These are phyloP conservation scores for Pulveroboletus sp. DNA, from an alignment of 768 basidiomycete genomes.

Conservation along the genomic window DNA sequence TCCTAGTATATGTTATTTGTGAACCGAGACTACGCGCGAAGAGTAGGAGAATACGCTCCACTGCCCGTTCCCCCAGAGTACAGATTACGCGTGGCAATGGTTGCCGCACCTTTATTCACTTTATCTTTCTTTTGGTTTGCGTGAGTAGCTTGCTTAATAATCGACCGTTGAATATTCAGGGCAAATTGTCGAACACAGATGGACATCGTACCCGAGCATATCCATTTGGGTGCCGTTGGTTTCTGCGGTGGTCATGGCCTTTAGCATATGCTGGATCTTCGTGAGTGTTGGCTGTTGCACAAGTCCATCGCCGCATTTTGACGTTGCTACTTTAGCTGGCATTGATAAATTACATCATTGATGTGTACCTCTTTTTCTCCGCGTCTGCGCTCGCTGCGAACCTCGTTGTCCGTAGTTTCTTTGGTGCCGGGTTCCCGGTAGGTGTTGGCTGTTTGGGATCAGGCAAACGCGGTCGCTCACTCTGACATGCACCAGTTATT, in stretches of 20 bases:
- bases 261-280: constrained; percentile 50
- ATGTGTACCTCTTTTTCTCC: constrained; percentile 50
- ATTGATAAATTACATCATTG: constrained; percentile 58
- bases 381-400: constrained; percentile 54
- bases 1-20: constrained; percentile 42
- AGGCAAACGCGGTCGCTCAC: constrained; percentile 6
- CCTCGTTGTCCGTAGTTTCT: constrained; percentile 49
- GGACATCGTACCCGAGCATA: constrained; percentile 53
- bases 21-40: constrained; percentile 46
- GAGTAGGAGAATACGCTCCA: constrained; percentile 41
- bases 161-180: background rate
- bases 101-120: constrained; percentile 48
- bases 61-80: constrained; percentile 57
- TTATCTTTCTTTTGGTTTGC: constrained; percentile 63
- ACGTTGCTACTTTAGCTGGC: constrained; percentile 36
- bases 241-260: constrained; percentile 46
- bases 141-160: constrained; percentile 25
- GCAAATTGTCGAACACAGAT: constrained; percentile 30
- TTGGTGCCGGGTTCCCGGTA: constrained; percentile 47
- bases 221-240: constrained; percentile 51
- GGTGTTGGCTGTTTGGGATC: background rate
- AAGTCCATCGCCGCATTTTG: background rate
- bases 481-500: constrained; percentile 34
- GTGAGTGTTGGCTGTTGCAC: constrained; percentile 31
- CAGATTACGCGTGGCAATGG: constrained; percentile 45